Base-by-base conservation (phyloP, 1,139 yeast genomes). In the Geotrichum reessii region DNA sequence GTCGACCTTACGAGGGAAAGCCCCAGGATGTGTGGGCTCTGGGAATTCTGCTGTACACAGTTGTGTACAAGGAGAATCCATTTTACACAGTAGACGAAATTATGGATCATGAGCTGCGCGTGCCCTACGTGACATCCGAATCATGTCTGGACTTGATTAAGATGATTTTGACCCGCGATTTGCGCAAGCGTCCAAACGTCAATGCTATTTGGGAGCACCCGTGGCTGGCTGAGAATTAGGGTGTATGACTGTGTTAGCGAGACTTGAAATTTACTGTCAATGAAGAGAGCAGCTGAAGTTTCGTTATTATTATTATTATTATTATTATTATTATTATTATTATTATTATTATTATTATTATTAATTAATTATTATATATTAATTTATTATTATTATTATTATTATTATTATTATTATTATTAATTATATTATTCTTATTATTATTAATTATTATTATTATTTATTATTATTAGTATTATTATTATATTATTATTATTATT, bases 11-110 rank as follows among this genome's bases (percentile, higher is more conserved):
- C 69, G 89, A 84, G 59, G 99, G 99, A 22, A 86, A 83, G 70
- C 93, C 96, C 0, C 99, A 93, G 71, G 99, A 93, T 72, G 85
- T 92, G 1, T 93, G 99, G 99, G 97, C 98, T 0, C 77, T 92
- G 67, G 99, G 99, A 1, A 87, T 93, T 22, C 76, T 93, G 61
- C 75, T 93, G 24, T 93, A 91, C 74, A 93, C 97, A 0, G 80
- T 93, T 70, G 78, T 91, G n/a, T 92, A 87, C 76, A 90, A 91
- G 69, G 98, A 93, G 70, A 92, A 92, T 66, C 99, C 99, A 5
- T 93, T 92, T 68, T 90, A 90, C 72, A 90, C 90, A 69, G 95
- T 91, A 50, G 97, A 92, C 71, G 98, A 91, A 71, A 93, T 93
- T 59, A 82, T 92, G 84, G 97, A 89, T 64, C 96, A 95, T 1